phyloP scores from a whole-genome alignment of 176 grass and related monocot species.

The Hordeum marinum region DNA sequence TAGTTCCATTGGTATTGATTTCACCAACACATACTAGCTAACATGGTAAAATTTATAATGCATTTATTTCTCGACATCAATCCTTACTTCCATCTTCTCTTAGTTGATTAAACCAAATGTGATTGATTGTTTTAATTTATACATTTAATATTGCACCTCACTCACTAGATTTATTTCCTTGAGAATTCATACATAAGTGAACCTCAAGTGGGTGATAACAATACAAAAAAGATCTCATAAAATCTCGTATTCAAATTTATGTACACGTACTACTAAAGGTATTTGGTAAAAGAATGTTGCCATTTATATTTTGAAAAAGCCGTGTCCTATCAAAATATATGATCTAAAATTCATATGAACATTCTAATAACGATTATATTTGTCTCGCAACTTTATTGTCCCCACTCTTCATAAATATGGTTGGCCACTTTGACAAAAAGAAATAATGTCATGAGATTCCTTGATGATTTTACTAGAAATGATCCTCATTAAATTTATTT shows the following conservation, averaged over 20 bases:
- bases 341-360: neutral
- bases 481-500: neutral
- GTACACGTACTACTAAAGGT: neutral
- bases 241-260: no score
- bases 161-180: no score
- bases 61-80: neutral
- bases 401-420: neutral
- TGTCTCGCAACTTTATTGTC: neutral
- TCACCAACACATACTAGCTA: neutral
- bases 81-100: neutral
- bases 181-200: no score
- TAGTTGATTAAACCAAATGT: no score
- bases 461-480: neutral
- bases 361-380: neutral
- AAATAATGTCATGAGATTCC: no score
- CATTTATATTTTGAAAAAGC: neutral
- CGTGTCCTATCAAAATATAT: neutral
- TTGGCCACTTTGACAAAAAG: neutral
- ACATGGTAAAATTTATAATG: neutral
- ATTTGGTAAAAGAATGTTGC: neutral
- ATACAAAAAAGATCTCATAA: no score
- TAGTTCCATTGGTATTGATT: neutral
- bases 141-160: no score
- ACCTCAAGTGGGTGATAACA: no score
- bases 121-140: no score